A percentile compares a stretch with the other conserved stretches of the same genome.
Evolutionary conservation across 495 filamentous ascomycete species (phyloP).

Genomic region (Evernia prunastri): DNA sequence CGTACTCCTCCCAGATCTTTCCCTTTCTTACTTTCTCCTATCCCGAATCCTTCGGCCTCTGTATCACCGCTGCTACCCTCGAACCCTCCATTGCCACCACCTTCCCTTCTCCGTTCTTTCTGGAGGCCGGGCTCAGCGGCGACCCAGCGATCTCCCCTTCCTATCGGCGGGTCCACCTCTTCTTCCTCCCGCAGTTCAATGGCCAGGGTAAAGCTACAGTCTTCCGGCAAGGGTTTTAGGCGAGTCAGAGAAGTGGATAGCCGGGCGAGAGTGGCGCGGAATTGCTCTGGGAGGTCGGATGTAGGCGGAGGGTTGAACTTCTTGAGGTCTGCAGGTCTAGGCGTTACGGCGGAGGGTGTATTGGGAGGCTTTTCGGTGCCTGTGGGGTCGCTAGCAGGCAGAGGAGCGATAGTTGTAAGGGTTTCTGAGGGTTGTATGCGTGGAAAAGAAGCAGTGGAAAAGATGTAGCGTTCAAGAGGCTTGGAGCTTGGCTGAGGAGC

Average conservation of each 20-base stretch:
- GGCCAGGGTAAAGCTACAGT: slow-evolving; percentile 80
- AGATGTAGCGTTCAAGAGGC: slow-evolving; percentile 75
- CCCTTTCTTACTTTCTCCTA: slow-evolving; percentile 24
- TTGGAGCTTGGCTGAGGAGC: slow-evolving; percentile 42
- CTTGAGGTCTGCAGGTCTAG: slow-evolving; percentile 15
- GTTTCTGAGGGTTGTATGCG: slow-evolving; percentile 44
- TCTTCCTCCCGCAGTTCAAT: slow-evolving; percentile 76
- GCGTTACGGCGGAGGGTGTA: slow-evolving; percentile 5
- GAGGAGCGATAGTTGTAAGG: slow-evolving; percentile 34
- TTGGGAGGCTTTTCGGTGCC: not conserved
- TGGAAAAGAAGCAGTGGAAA: slow-evolving; percentile 75
- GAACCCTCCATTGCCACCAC: slow-evolving; percentile 1
- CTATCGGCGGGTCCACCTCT: slow-evolving; percentile 66
- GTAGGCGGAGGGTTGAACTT: slow-evolving; percentile 22
- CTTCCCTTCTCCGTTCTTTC: slow-evolving; percentile 21
- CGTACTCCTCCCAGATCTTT: slow-evolving; percentile 29
- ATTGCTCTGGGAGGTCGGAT: slow-evolving; percentile 65
- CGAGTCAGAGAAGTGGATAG: slow-evolving; percentile 49
- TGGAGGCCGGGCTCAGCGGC: slow-evolving; percentile 45
- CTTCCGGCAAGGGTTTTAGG: slow-evolving; percentile 58
- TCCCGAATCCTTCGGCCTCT: slow-evolving; percentile 36
- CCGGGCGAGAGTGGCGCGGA: slow-evolving; percentile 52
- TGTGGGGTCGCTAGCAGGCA: slow-evolving; percentile 26
- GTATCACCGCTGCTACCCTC: not conserved
- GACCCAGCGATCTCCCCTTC: slow-evolving; percentile 50